Percentiles rank a stretch among this genome's conserved stretches.
These are phyloP conservation scores for Acacia confusa DNA, from an alignment of 306 rosid genomes.

Conservation along the genomic window DNA sequence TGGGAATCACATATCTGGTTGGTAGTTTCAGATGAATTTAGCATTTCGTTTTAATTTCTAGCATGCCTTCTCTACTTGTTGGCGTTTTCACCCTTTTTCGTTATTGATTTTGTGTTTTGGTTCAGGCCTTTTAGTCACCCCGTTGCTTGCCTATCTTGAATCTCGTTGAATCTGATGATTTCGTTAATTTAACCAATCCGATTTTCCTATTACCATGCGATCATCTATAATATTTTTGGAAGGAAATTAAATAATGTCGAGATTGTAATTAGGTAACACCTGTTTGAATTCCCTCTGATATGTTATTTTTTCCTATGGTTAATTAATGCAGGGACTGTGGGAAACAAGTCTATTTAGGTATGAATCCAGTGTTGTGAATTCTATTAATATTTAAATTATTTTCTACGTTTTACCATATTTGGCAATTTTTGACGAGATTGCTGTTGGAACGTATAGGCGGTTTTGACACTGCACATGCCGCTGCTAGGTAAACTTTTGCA, in stretches of 20 bases:
- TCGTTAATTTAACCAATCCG: background rate
- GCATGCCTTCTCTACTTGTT: background rate
- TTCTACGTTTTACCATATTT: constrained; percentile 35
- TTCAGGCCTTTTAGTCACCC: background rate
- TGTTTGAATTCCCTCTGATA: constrained; percentile 34
- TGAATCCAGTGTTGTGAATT: constrained; percentile 40
- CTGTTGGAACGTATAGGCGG: constrained; percentile 68
- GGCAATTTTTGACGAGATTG: constrained; percentile 34
- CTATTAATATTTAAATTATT: constrained; percentile 28
- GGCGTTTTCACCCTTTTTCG: background rate
- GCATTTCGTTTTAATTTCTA: background rate
- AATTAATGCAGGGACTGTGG: constrained; percentile 85
- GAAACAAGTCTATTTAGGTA: constrained; percentile 97
- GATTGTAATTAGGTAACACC: constrained; percentile 13
- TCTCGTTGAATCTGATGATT: background rate
- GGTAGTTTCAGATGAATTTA: constrained; percentile 36
- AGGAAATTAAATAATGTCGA: background rate
- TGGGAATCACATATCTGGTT: constrained; percentile 99
- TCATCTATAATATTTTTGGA: background rate
- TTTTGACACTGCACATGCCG: constrained; percentile 98
- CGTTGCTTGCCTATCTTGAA: background rate
- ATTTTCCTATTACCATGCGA: background rate
- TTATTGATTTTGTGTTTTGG: background rate
- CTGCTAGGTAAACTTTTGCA: constrained; percentile 69
- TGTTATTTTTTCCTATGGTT: background rate